Percentiles rank a stretch among this genome's conserved stretches.
phyloP scores from a whole-genome alignment of 176 grass and related monocot genomes.

The Phoenix dactylifera region DNA sequence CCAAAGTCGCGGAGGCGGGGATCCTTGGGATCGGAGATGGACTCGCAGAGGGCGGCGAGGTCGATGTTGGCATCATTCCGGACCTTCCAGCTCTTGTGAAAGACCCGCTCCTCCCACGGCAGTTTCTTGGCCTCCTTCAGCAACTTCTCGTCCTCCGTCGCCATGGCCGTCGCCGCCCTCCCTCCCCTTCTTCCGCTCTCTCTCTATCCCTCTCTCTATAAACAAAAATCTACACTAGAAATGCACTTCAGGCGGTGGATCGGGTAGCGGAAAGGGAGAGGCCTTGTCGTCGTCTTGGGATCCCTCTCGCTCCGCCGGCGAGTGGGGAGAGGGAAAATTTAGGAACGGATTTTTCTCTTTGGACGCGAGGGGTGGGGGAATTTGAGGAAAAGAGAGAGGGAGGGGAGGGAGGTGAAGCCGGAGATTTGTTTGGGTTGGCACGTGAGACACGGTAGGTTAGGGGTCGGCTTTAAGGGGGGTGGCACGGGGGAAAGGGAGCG shows the following conservation, averaged over 20 bases:
- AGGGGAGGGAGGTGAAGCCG: too few species aligned
- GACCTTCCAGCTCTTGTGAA: constrained; percentile 99
- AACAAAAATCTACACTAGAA: background rate
- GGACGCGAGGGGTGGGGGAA: background rate
- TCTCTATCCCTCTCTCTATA: background rate
- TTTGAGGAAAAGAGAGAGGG: constrained; percentile 4
- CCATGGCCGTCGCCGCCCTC: constrained; percentile 39
- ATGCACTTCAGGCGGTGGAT: constrained; percentile 15
- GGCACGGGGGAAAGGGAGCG: background rate
- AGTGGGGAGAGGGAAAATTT: background rate
- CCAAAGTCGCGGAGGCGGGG: constrained; percentile 85
- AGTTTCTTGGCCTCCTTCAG: constrained; percentile 98
- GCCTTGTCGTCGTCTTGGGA: background rate
- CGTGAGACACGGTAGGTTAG: constrained; percentile 10
- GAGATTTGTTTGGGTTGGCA: constrained; percentile 1
- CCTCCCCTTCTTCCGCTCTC: background rate
- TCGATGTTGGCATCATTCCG: constrained; percentile 98
- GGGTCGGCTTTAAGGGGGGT: background rate
- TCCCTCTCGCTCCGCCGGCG: constrained; percentile 20
- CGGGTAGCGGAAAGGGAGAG: background rate
- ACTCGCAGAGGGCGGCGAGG: constrained; percentile 71
- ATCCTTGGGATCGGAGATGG: constrained; percentile 96
- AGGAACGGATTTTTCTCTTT: too few species aligned
- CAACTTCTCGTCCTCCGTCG: constrained; percentile 99
- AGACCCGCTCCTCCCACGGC: constrained; percentile 91